phyloP scores from a whole-genome alignment of 1,139 yeast genomes.

The Pichiaceae sp. region DNA sequence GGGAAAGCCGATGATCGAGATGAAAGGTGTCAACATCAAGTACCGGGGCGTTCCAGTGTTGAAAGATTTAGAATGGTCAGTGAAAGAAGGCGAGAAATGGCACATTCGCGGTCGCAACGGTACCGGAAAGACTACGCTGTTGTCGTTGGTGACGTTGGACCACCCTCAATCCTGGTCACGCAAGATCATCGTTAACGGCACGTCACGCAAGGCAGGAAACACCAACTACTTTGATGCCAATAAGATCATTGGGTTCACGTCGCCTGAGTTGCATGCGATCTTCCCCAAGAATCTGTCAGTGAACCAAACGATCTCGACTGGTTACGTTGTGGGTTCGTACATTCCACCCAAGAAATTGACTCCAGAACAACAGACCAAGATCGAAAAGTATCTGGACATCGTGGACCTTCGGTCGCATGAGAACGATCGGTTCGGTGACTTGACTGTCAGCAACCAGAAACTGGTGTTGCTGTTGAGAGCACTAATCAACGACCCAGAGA shows the following conservation, averaged over 20 bases:
- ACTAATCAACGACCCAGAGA: slow-evolving; percentile 62
- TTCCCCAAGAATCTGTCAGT: slow-evolving; percentile 56
- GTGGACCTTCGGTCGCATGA: slow-evolving; percentile 27
- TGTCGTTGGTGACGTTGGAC: slow-evolving; percentile 82
- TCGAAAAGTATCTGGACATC: slow-evolving; percentile 28
- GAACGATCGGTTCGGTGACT: slow-evolving; percentile 38
- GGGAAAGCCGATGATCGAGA: slow-evolving; percentile 36
- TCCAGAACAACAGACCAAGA: slow-evolving; percentile 25
- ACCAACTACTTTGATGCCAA: slow-evolving; percentile 74
- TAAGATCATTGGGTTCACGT: slow-evolving; percentile 70
- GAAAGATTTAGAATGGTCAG: slow-evolving; percentile 54
- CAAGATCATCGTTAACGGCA: slow-evolving; percentile 55
- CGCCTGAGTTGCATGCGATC: slow-evolving; percentile 87
- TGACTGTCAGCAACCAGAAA: slow-evolving; percentile 72
- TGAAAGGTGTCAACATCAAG: slow-evolving; percentile 55
- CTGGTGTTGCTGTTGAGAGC: slow-evolving; percentile 69
- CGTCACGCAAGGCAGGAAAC: slow-evolving; percentile 65
- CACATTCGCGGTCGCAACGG: slow-evolving; percentile 88
- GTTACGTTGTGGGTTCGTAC: slow-evolving; percentile 59
- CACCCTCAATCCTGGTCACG: slow-evolving; percentile 95
- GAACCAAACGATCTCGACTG: slow-evolving; percentile 60
- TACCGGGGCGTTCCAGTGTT: slow-evolving; percentile 60
- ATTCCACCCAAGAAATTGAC: slow-evolving; percentile 32
- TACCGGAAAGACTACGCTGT: slow-evolving; percentile 81
- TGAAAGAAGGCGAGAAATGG: slow-evolving; percentile 73